These are phyloP conservation scores for Achaetomiella virescens DNA, from an alignment of 495 filamentous ascomycete genomes.

Conservation along the genomic window DNA sequence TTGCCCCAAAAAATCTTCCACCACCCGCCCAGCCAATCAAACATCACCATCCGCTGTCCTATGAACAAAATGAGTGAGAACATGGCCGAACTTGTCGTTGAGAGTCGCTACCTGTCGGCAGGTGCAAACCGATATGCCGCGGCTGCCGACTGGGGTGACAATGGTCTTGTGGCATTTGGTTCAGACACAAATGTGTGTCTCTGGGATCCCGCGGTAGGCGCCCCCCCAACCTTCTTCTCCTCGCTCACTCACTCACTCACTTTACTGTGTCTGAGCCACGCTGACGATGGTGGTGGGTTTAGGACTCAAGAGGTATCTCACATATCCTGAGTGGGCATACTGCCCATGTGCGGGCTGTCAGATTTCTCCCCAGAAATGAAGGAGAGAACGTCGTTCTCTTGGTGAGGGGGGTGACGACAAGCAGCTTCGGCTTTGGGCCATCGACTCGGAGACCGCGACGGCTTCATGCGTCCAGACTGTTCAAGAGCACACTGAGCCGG, in stretches of 20 bases:
- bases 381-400: constrained; percentile 48
- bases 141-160: constrained; percentile 80
- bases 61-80: constrained; percentile 7
- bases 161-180: constrained; percentile 78
- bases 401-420: constrained; percentile 77
- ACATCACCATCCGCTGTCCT: not conserved
- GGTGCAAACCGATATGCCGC: constrained; percentile 87
- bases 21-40: constrained; percentile 3
- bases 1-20: not conserved
- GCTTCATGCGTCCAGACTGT: constrained; percentile 42
- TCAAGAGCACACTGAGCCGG: constrained; percentile 60
- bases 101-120: constrained; percentile 63
- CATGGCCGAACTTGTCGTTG: constrained; percentile 19
- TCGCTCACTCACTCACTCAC: not conserved
- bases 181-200: constrained; percentile 82
- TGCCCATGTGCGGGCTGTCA: constrained; percentile 76
- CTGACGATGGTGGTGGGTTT: not conserved
- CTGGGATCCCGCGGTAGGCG: constrained; percentile 75
- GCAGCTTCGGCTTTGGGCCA: constrained; percentile 68
- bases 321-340: constrained; percentile 73
- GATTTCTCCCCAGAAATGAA: constrained; percentile 57
- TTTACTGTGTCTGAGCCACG: not conserved
- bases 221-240: not conserved
- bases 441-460: constrained; percentile 20
- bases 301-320: constrained; percentile 58